Base-by-base conservation (phyloP, 108 stramenopile genomes). In the Conticribra guillardii region DNA sequence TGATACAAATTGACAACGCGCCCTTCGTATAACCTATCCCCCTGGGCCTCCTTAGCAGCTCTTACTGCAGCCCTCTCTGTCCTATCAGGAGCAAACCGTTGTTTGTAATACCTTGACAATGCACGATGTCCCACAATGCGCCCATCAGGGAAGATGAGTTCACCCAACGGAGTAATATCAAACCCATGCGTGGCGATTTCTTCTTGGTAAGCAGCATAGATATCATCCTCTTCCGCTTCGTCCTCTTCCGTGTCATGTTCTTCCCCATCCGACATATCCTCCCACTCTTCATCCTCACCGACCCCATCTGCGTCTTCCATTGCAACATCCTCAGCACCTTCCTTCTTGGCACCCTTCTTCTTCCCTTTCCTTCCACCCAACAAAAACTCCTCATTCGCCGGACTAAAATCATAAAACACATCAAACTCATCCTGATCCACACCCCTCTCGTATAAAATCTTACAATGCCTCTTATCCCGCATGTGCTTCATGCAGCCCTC, bases 381-480 rank as follows among this genome's bases (percentile, higher is more conserved):
- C 48, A 77, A 54, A 71, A 80, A 85, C 27, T 87, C 84, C 41
- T 62, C 64, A 80, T 97, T 81, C n/a, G 87, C 92, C 26, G 53
- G 41, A 33, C 59, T 61, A 67, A 98, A 99, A 67, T 98, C 96
- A 79, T 97, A 99, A 85, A 98, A 99, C n/a, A 90, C 89, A 45
- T 89, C 93, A 60, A 92, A 93, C 62, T 99, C 98, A 34, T 97
- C 95, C 82, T 92, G 75, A 76, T 96, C 96, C 7, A 89, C 85
- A 24, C 90, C 87, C 37, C 82, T 78, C 81, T 98, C 96, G 64
- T 99, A 99, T 44, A 76, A 56, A 7, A 99, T 71, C 76, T 96
- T 96, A 54, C 90, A 88, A 75, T 99, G 98, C 44, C 74, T 60
- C 59, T 85, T 92, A 71, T 75, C 82, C 33, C 80, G 79, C 96